Percentiles rank a stretch among this genome's conserved stretches.
phyloP scores from a whole-genome alignment of 768 basidiomycete genomes.

The Russula dissimulans region DNA sequence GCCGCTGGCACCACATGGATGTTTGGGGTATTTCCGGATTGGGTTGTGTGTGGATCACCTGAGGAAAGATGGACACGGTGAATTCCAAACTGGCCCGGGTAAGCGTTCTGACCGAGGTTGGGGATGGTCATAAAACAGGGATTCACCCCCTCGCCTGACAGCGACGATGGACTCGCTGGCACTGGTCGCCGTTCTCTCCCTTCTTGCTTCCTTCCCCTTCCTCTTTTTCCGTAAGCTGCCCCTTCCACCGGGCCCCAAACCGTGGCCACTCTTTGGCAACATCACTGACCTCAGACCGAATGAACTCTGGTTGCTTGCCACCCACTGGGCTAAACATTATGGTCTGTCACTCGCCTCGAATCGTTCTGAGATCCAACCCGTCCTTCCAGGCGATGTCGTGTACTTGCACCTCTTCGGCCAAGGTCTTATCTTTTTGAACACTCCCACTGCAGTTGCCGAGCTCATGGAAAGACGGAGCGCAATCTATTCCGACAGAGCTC shows the following conservation, averaged over 20 bases:
- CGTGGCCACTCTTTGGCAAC: conserved; percentile 58
- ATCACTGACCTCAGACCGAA: conserved; percentile 47
- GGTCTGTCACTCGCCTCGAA: conserved; percentile 33
- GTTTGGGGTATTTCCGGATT: background rate
- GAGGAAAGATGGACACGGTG: background rate
- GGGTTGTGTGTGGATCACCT: background rate
- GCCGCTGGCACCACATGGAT: too few relatives aligned
- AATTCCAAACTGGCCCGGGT: background rate
- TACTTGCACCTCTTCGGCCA: conserved; percentile 60
- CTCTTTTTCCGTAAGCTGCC: conserved; percentile 17
- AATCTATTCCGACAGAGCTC: conserved; percentile 69
- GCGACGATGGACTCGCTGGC: background rate
- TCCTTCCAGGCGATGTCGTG: conserved; percentile 45
- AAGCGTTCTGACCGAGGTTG: background rate
- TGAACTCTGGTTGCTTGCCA: conserved; percentile 57
- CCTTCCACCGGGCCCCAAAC: conserved; percentile 60
- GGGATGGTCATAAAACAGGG: background rate
- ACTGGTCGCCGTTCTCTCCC: conserved; percentile 3
- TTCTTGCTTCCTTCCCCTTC: conserved; percentile 4
- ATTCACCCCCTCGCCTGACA: background rate
- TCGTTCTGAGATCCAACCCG: background rate
- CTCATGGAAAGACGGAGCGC: conserved; percentile 61
- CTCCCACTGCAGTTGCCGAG: conserved; percentile 47
- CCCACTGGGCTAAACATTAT: conserved; percentile 52
- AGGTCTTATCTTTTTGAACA: conserved; percentile 59